Base-by-base conservation (phyloP, 169 alveolate species). In the Toxoplasma gondii region DNA sequence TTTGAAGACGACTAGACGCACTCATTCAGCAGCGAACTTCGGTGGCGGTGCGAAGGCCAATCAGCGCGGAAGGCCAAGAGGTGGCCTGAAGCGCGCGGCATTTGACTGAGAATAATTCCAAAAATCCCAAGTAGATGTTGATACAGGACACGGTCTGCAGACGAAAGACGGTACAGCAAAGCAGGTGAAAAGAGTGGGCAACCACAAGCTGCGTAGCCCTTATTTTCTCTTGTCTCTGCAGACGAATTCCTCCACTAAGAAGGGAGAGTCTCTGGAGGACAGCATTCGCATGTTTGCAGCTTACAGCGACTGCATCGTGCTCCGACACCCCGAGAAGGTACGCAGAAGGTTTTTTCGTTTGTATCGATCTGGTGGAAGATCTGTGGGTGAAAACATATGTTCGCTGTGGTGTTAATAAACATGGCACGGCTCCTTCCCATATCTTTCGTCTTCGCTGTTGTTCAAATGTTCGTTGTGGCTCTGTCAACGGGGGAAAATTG, bases 261-360 rank as follows among this genome's bases (percentile, higher is more conserved):
- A 97, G 88, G 98, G 98, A 43, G 98, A 97, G 93, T 88, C 98
- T n/a, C 88, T 97, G 43, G 97, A 96, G 90, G 98, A 97, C 88
- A 96, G 98, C 29, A 95, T 96, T 39, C 91, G 94, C 9, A 96
- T 96, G 80, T 80, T 97, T 41, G 96, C 97, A 17, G 94, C 96
- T 39, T 97, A 97, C 82, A 94, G 96, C 39, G 98, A 97, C 84
- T 97, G 96, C 17, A 81, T 97, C 54, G 97, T 97, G 58, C n/a
- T 96, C 92, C 67, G 97, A 5, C 97, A 96, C 36, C 87, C 88
- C 24, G 80, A 43, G 69, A 49, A 83, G 93, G 95, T 86, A 36
- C 24, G 58, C 82, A 36, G 69, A n/a, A 16, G 91, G 24, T 38
- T n/a, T 86, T 27, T 64, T 16, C 5, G 74, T 16, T 12, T 4